Percentiles rank a stretch among this genome's conserved stretches.
Conservation (phyloP, 495 filamentous ascomycete genomes). For the Aspergillus leporis region DNA sequence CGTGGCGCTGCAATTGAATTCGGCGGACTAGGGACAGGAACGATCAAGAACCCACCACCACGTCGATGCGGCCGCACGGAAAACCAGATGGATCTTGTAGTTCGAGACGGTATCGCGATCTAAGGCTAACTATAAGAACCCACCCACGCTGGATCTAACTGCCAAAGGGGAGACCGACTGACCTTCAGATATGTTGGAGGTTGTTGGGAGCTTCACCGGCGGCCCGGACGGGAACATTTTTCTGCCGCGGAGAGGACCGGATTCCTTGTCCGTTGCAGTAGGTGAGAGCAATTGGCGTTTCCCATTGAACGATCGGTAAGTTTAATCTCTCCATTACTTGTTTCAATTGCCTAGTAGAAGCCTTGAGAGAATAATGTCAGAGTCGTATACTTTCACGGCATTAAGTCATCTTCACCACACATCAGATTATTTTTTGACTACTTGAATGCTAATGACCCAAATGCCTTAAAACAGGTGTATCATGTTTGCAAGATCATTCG, state of each 20-base stretch:
- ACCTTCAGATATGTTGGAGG: constrained; percentile 39
- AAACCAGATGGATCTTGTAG: constrained; percentile 6
- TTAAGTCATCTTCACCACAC: background rate
- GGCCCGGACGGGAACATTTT: constrained; percentile 50
- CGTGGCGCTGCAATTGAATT: constrained; percentile 25
- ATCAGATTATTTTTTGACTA: background rate
- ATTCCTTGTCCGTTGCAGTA: constrained; percentile 8
- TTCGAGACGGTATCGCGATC: constrained; percentile 8
- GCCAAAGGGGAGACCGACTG: constrained; percentile 11
- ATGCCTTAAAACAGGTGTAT: constrained; percentile 13
- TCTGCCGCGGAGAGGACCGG: constrained; percentile 37
- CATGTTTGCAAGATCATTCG: constrained; percentile 37
- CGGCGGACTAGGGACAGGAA: constrained; percentile 25
- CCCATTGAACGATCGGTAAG: constrained; percentile 1
- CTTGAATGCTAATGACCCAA: background rate
- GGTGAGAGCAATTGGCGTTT: background rate
- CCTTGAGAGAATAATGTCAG: background rate
- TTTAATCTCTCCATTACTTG: background rate
- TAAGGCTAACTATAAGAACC: constrained; percentile 4
- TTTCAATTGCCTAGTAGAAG: background rate
- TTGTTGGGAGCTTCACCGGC: constrained; percentile 48
- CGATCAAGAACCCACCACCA: constrained; percentile 36
- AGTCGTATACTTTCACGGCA: background rate
- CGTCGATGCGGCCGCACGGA: constrained; percentile 20
- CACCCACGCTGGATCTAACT: constrained; percentile 16